phyloP scores from a whole-genome alignment of 2,329 filamentous ascomycete genomes.

The Talaromyces islandicus region DNA sequence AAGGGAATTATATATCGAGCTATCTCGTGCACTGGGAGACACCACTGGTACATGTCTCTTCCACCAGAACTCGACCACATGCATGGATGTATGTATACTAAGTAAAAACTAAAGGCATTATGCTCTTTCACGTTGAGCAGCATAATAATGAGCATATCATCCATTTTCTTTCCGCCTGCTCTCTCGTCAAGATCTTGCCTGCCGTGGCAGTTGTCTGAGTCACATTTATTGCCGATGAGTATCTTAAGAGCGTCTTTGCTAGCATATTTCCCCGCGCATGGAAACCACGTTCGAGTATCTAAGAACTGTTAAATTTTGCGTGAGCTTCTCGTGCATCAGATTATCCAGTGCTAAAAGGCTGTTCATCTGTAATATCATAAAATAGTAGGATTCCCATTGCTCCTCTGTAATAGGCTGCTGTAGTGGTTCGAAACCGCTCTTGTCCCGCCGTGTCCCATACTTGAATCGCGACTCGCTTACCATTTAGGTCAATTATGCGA shows the following conservation, averaged over 20 bases:
- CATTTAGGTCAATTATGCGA: conserved; percentile 95
- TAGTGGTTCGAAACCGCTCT: conserved; percentile 97
- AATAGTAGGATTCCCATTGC: conserved; percentile 97
- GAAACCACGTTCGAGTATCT: conserved; percentile 99
- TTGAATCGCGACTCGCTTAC: conserved; percentile 97
- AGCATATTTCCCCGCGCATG: conserved; percentile 95
- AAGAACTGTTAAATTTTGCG: conserved; percentile 10
- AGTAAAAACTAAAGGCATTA: no score
- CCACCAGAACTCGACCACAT: no score
- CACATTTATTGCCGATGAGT: conserved; percentile 98
- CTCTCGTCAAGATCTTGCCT: no score
- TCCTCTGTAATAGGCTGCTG: conserved; percentile 95
- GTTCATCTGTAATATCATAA: conserved; percentile 96
- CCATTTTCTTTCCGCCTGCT: no score
- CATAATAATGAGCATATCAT: no score
- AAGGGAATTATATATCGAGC: no score
- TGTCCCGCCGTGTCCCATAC: conserved; percentile 99
- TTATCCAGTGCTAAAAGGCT: conserved; percentile 83
- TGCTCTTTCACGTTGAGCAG: no score
- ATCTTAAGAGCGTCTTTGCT: conserved; percentile 99
- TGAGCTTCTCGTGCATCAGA: conserved; percentile 2
- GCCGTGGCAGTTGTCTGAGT: conserved; percentile 46
- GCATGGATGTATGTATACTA: no score
- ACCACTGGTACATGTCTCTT: no score
- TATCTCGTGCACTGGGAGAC: no score